A percentile compares a stretch with the other conserved stretches of the same genome.
These are phyloP conservation scores for Mycena maculata DNA, from an alignment of 768 basidiomycete genomes.

Conservation along the genomic window DNA sequence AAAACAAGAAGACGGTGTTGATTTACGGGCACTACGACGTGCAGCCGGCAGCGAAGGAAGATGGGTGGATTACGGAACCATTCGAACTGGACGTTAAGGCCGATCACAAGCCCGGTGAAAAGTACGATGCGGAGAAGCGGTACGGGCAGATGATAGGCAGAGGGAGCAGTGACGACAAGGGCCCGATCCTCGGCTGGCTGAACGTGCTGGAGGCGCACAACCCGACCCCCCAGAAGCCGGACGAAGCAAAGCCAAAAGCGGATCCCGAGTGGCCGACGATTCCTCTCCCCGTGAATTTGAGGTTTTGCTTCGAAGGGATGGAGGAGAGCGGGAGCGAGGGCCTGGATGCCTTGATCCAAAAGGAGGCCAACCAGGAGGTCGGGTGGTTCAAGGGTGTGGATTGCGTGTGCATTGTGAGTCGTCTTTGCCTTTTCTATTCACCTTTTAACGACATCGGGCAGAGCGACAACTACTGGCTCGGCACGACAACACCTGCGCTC, in stretches of 20 bases:
- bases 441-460: conserved; percentile 40
- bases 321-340: conserved; percentile 95
- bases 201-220: conserved; percentile 92
- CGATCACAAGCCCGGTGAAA: too few species aligned
- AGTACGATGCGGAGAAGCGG: conserved; percentile 53
- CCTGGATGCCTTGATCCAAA: conserved; percentile 85
- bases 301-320: conserved; percentile 97
- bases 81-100: conserved; percentile 85
- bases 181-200: conserved; percentile 89
- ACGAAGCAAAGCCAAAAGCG: too few species aligned
- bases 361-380: conserved; percentile 67
- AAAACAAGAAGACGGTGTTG: conserved; percentile 91
- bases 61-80: conserved; percentile 92
- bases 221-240: too few species aligned
- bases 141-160: conserved; percentile 81
- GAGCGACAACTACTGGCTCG: conserved; percentile 97
- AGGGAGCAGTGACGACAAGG: conserved; percentile 93
- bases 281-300: conserved; percentile 92
- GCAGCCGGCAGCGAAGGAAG: conserved; percentile 76
- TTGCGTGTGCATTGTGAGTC: conserved; percentile 87
- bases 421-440: conserved; percentile 37
- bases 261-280: conserved; percentile 69
- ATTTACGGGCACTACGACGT: conserved; percentile 97
- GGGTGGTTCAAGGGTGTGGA: conserved; percentile 91
- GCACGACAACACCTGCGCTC: conserved; percentile 79